Evolutionary conservation across 2,329 filamentous ascomycete genomes (phyloP), one percentile per base, ranked within the genome.

Genomic region (Cordyceps farinosa): DNA sequence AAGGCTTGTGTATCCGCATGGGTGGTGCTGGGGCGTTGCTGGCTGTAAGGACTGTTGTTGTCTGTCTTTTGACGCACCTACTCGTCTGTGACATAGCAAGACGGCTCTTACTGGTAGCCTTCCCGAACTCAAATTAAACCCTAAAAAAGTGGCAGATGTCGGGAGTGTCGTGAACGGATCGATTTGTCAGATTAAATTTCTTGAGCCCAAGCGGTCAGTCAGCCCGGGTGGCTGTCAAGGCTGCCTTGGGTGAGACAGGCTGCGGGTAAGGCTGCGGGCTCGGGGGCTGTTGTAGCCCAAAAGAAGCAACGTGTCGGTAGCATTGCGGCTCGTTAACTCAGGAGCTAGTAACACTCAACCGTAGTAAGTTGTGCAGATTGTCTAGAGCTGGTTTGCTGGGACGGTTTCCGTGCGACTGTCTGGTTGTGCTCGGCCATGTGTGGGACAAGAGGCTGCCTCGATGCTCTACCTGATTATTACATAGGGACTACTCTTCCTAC

Each of bases 201-300:
- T n/a, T 27, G 17, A 45, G 40, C 54, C 40, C 42, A 15, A 48
- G 40, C 22, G 5, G 15, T 42, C 32, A 29, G 58, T 53, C 58
- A 53, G 40, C 47, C 58, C 10, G 22, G 22, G 32, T 38, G 59
- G 48, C 50, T 54, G 17, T 32, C 36, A 17, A 62, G 59, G 42
- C 48, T 55, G 59, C 59, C 59, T 55, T 62, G 59, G 40, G 50
- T 55, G 51, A 62, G 50, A 54, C 51, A 47, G 40, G 38, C 17
- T n/a, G 58, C 48, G 38, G 40, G 38, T 32, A 53, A 36, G 44
- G 52, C 36, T 30, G 47, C 52, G 13, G 22, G 52, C 22, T 55
- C 27, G 13, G 29, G 3, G 22, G 22, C 22, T 29, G 13, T n/a
- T 34, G 54, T 27, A 56, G 54, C 9, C 6, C 3, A 7, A n/a